phyloP scores from a whole-genome alignment of 2,329 filamentous ascomycete genomes.

The Clarireedia monteithiana region DNA sequence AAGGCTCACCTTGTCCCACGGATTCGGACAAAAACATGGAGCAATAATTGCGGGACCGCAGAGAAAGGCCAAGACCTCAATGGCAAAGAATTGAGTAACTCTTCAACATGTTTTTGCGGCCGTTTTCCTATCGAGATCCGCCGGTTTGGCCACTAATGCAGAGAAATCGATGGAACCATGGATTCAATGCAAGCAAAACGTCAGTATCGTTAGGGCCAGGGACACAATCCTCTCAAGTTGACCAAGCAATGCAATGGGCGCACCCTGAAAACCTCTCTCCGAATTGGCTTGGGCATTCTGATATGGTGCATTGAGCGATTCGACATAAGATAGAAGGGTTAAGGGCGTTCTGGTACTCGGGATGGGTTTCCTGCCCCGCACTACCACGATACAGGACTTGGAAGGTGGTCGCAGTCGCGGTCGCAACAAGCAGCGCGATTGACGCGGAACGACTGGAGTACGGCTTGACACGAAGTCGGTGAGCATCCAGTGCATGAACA shows the following conservation, averaged over 20 bases:
- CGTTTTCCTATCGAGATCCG: slow-evolving; percentile 20
- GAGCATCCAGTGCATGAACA: slow-evolving; percentile 29
- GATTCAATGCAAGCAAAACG: slow-evolving; percentile 21
- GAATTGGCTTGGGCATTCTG: slow-evolving; percentile 7
- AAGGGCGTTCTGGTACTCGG: slow-evolving; percentile 5
- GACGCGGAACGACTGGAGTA: slow-evolving; percentile 30
- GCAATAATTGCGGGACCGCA: slow-evolving; percentile 4
- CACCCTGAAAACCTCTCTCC: not conserved
- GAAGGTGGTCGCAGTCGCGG: not conserved
- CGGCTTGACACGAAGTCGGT: slow-evolving; percentile 32
- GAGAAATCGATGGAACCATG: slow-evolving; percentile 14
- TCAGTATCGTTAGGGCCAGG: slow-evolving; percentile 23
- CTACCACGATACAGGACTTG: slow-evolving; percentile 19
- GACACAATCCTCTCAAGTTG: slow-evolving; percentile 19
- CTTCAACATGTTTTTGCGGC: slow-evolving; percentile 7
- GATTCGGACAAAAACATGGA: slow-evolving; percentile 6
- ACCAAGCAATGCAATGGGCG: slow-evolving; percentile 11
- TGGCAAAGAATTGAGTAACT: slow-evolving; percentile 2
- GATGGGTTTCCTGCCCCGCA: slow-evolving; percentile 23
- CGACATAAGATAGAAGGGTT: slow-evolving; percentile 4
- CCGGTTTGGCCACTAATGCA: slow-evolving; percentile 29
- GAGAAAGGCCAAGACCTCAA: slow-evolving; percentile 5
- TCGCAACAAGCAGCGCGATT: slow-evolving; percentile 20
- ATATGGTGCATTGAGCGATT: slow-evolving; percentile 18
- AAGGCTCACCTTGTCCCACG: slow-evolving; percentile 20